Evolutionary conservation across 169 alveolate species (phyloP).

Genomic region (Cryptosporidium sp.): DNA sequence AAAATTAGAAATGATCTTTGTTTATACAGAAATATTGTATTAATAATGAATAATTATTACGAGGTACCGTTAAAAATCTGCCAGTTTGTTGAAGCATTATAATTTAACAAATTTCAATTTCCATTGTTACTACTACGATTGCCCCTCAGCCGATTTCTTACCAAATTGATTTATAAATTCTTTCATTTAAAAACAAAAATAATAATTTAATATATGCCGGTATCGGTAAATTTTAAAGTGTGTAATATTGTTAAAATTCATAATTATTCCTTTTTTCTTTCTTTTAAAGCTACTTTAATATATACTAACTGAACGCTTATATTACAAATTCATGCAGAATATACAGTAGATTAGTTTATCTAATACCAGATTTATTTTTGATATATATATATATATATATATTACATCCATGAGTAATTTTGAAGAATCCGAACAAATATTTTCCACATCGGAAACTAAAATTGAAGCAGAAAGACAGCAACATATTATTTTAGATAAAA

Average conservation of each 20-base stretch:
- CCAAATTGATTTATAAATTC: neutral
- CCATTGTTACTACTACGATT: too few species aligned
- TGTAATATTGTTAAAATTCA: neutral
- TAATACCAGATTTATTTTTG: neutral
- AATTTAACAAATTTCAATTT: too few species aligned
- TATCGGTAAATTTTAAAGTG: neutral
- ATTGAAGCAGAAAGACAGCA: conserved; percentile 39
- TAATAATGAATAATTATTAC: too few species aligned
- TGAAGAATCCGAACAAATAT: neutral
- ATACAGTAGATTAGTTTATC: neutral
- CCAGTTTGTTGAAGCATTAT: too few species aligned
- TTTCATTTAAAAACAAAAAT: too few species aligned
- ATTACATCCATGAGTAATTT: neutral
- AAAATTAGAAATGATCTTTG: too few species aligned
- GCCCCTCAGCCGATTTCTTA: neutral
- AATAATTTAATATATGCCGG: too few species aligned
- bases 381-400: neutral
- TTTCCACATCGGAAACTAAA: neutral
- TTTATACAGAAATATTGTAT: too few species aligned
- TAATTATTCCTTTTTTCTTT: neutral
- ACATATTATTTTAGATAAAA: conserved; percentile 7
- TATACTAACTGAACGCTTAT: neutral
- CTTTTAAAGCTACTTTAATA: too few species aligned
- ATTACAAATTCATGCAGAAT: too few species aligned
- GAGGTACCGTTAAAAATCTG: neutral